phyloP scores from a whole-genome alignment of 1,139 yeast species.

The Hyphopichia burtonii region DNA sequence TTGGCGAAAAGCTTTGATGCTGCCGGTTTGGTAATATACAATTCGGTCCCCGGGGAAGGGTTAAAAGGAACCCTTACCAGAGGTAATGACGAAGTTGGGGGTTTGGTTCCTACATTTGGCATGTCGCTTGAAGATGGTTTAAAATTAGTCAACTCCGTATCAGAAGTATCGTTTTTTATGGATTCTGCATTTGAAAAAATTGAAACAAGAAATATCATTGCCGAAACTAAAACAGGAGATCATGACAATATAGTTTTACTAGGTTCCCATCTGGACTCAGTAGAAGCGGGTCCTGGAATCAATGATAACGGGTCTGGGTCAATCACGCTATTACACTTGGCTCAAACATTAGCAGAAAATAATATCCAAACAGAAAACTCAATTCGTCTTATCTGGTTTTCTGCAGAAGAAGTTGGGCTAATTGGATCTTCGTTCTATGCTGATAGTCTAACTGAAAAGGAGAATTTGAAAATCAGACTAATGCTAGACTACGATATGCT shows the following conservation, averaged over 20 bases:
- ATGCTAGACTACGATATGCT: constrained; percentile 21
- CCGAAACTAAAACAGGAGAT: constrained; percentile 4
- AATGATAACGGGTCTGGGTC: constrained; percentile 6
- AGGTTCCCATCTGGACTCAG: constrained; percentile 7
- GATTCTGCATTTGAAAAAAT: constrained; percentile 1
- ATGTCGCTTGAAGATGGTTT: not conserved
- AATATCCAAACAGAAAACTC: constrained; percentile 12
- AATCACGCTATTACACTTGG: constrained; percentile 4
- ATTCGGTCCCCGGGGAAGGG: not conserved
- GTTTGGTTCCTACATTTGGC: constrained; percentile 4
- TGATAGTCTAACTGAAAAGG: constrained; percentile 10
- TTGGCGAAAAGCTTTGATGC: constrained; percentile 3
- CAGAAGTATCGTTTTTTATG: not conserved
- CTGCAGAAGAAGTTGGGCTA: constrained; percentile 19
- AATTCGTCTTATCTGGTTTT: constrained; percentile 19
- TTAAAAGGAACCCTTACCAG: not conserved
- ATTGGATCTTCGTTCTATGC: constrained; percentile 18
- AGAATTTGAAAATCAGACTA: constrained; percentile 14
- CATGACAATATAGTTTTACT: constrained; percentile 5
- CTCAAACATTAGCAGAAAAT: not conserved
- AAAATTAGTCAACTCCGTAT: not conserved
- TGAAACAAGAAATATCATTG: constrained; percentile 3
- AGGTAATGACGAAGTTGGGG: not conserved
- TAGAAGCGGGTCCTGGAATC: constrained; percentile 6
- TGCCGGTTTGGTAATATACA: constrained; percentile 1